A percentile compares a stretch with the other conserved stretches of the same genome.
Conservation (phyloP, 2,329 filamentous ascomycete genomes). For the Penicillium sp. region DNA sequence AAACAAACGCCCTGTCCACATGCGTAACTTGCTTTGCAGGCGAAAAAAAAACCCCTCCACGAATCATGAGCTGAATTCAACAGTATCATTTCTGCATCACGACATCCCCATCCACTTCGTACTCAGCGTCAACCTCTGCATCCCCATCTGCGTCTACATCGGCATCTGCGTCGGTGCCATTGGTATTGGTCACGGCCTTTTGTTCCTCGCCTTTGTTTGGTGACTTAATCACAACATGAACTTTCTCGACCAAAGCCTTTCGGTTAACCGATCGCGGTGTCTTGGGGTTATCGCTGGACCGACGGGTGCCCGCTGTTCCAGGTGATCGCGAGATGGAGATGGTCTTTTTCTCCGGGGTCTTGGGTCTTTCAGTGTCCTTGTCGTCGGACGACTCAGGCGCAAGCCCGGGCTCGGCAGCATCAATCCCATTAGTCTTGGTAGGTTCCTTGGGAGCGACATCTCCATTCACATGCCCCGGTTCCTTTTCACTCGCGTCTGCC, state of each 20-base stretch:
- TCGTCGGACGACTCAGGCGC: constrained; percentile 2
- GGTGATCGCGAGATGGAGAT: constrained; percentile 18
- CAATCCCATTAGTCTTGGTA: constrained; percentile 15
- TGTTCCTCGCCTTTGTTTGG: constrained; percentile 13
- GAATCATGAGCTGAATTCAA: constrained; percentile 2
- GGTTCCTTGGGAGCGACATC: constrained; percentile 3
- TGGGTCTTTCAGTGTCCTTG: constrained; percentile 3
- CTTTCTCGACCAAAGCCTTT: constrained; percentile 24
- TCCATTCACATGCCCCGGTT: constrained; percentile 9
- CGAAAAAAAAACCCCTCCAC: background rate
- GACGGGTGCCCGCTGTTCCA: constrained; percentile 12
- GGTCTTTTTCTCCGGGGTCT: constrained; percentile 16
- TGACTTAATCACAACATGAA: constrained; percentile 27
- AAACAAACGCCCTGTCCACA: constrained; percentile 26
- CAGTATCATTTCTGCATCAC: constrained; percentile 31
- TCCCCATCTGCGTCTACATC: constrained; percentile 30
- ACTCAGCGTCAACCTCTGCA: constrained; percentile 26
- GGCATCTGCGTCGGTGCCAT: constrained; percentile 20
- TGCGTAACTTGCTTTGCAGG: constrained; percentile 20
- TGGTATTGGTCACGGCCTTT: constrained; percentile 10
- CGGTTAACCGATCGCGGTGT: constrained; percentile 20
- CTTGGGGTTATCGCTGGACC: constrained; percentile 12
- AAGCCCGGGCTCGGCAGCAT: background rate
- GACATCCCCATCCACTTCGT: constrained; percentile 26
- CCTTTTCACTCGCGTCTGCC: constrained; percentile 5